Evolutionary conservation across 495 filamentous ascomycete species (phyloP).

Genomic region (Paragyromitra xinjiangensis): DNA sequence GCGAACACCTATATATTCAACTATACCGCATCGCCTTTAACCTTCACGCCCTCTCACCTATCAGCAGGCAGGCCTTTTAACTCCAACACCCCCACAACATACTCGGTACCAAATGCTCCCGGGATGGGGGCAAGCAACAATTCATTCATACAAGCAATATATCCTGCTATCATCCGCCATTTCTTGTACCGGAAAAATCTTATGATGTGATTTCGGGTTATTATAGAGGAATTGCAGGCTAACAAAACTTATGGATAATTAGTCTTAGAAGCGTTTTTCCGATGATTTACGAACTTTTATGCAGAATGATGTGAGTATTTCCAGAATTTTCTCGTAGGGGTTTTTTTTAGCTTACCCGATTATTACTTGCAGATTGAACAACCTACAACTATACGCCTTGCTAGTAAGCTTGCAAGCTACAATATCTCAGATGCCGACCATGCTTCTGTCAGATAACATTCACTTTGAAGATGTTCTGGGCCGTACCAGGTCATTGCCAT

Average conservation of each 20-base stretch:
- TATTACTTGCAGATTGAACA: neutral
- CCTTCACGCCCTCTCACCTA: neutral
- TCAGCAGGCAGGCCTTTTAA: too few relatives aligned
- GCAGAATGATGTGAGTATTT: conserved; percentile 6
- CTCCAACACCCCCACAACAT: too few relatives aligned
- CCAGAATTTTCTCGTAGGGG: neutral
- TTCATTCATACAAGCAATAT: neutral
- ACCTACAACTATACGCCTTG: conserved; percentile 1
- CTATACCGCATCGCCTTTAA: neutral
- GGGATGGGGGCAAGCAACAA: neutral
- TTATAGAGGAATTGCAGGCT: neutral
- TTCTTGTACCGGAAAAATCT: neutral
- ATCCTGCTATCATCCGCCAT: neutral
- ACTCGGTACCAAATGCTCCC: too few relatives aligned
- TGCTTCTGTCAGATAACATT: conserved; percentile 4
- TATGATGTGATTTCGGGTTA: neutral
- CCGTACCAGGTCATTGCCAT: neutral
- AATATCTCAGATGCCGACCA: neutral
- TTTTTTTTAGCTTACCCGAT: neutral
- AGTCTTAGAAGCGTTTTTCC: neutral
- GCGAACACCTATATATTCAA: neutral
- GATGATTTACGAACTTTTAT: neutral
- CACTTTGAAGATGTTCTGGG: conserved; percentile 20
- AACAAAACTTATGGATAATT: neutral
- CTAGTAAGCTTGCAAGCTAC: neutral